Evolutionary conservation across 208 protist genomes (phyloP).

Genomic region (Leishmania lainsoni): DNA sequence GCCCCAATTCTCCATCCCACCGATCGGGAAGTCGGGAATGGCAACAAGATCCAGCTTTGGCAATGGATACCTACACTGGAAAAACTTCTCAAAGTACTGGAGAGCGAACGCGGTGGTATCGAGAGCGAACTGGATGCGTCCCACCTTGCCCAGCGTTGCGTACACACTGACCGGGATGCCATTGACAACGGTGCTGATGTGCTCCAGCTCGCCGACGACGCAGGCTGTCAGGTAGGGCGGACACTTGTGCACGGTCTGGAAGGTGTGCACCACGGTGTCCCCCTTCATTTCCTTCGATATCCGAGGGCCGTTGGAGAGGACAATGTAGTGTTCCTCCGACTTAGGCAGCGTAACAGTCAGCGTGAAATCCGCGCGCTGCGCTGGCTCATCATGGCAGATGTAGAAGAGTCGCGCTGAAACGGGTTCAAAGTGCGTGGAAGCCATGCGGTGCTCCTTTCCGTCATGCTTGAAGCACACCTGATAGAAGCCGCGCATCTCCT

Average conservation of each 20-base stretch:
- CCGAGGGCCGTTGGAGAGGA: slow-evolving; percentile 80
- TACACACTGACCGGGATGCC: slow-evolving; percentile 80
- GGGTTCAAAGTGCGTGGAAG: slow-evolving; percentile 96
- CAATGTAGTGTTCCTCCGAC: slow-evolving; percentile 65
- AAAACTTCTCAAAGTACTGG: slow-evolving; percentile 89
- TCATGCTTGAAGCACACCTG: slow-evolving; percentile 69
- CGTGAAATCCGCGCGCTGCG: slow-evolving; percentile 95
- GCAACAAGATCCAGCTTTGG: slow-evolving; percentile 98
- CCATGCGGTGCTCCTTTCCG: slow-evolving; percentile 87
- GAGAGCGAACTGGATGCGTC: slow-evolving; percentile 79
- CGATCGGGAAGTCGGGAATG: slow-evolving; percentile 95
- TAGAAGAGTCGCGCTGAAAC: slow-evolving; percentile 94
- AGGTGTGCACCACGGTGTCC: slow-evolving; percentile 57
- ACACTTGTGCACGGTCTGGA: slow-evolving; percentile 89
- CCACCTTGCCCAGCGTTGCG: slow-evolving; percentile 67
- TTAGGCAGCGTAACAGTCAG: slow-evolving; percentile 84
- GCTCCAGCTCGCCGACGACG: slow-evolving; percentile 94
- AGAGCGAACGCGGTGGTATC: slow-evolving; percentile 76
- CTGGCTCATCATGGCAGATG: slow-evolving; percentile 97
- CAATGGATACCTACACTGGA: slow-evolving; percentile 92
- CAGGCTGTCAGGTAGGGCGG: slow-evolving; percentile 97
- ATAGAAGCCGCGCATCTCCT: slow-evolving; percentile 94
- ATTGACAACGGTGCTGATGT: slow-evolving; percentile 57
- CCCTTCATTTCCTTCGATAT: slow-evolving; percentile 39
- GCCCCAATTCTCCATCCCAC: slow-evolving; percentile 98